These are phyloP conservation scores for Hypoxylon sp. DNA, from an alignment of 2,329 filamentous ascomycete species.

Conservation along the genomic window DNA sequence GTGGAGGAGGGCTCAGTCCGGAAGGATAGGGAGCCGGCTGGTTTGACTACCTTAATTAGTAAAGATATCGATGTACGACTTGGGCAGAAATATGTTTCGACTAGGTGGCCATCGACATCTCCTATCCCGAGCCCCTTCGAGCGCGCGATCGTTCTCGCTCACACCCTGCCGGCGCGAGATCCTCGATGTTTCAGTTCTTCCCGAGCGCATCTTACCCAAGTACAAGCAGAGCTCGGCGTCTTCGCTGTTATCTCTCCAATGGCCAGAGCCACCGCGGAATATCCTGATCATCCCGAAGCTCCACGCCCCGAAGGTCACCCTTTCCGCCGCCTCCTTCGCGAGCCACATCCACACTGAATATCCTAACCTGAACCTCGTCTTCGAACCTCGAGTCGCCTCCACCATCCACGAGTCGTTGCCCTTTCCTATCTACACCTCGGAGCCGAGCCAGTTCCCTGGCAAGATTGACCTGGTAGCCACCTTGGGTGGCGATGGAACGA, in stretches of 20 bases:
- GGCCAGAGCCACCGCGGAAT: slow-evolving; percentile 67
- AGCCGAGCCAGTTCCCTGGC: slow-evolving; percentile 69
- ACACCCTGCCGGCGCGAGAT: slow-evolving; percentile 62
- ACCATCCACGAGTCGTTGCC: slow-evolving; percentile 77
- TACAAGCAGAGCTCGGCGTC: slow-evolving; percentile 71
- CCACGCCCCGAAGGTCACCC: slow-evolving; percentile 64
- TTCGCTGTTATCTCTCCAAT: slow-evolving; percentile 67
- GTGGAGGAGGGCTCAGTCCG: not conserved
- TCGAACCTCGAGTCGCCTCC: slow-evolving; percentile 81
- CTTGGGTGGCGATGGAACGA: slow-evolving; percentile 92
- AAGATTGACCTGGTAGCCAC: slow-evolving; percentile 93
- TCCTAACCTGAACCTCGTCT: slow-evolving; percentile 81
- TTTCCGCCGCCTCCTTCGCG: slow-evolving; percentile 67
- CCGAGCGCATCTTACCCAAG: slow-evolving; percentile 69
- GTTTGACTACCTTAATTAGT: not conserved
- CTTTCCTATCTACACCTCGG: slow-evolving; percentile 77
- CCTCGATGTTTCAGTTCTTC: slow-evolving; percentile 63
- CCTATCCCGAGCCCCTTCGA: not conserved
- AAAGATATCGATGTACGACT: not conserved
- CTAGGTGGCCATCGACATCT: slow-evolving; percentile 4
- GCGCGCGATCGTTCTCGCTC: slow-evolving; percentile 61
- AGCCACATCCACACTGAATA: slow-evolving; percentile 85
- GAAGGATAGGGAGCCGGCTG: not conserved
- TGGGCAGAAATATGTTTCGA: slow-evolving; percentile 23
- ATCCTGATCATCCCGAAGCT: slow-evolving; percentile 71